Base-by-base conservation (phyloP, 495 filamentous ascomycete species). In the Penicillium nucicola region DNA sequence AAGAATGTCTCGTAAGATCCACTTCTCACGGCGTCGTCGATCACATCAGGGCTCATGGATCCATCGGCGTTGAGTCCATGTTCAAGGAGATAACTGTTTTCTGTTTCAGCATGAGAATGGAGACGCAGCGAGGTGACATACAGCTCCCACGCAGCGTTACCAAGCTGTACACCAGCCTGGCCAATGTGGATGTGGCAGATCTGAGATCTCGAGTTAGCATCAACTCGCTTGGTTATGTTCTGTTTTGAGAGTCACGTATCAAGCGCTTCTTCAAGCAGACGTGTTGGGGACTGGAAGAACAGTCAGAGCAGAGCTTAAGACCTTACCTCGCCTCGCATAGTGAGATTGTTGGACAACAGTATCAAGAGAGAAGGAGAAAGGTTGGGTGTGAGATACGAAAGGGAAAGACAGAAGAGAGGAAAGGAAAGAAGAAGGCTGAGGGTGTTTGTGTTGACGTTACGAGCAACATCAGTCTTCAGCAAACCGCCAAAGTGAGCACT, bases 61-160 rank as follows among this genome's bases (percentile, higher is more conserved):
- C 90, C 90, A 72, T 96, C 89, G 18, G 76, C 67, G 64, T 83
- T 83, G 62, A 96, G 83, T 52, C 90, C 90, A 68, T 96, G 90
- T 78, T 96, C 90, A 33, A 96, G 84, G 48, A 92, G 84, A 67
- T 96, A 95, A 50, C 90, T 95, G 41, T 30, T 40, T 53, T 25
- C 46, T 31, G 4, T 13, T 5, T 42, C 12, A 31, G 34, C 13
- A 30, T 28, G 18, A 35, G 31, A n/a, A 34, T 45, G 55, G 67
- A 50, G 25, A 58, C 58, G 55, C 74, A 76, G 76, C 75, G 77
- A 74, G 68, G 57, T 47, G 38, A 80, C 88, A 64, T 84, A 92
- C 90, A 96, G 84, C 74, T 96, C 90, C 90, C 90, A 96, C 52
- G 90, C 90, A 67, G 86, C 89, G 78, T 92, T 93, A 65, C 90